Base-by-base conservation (phyloP, 2,329 filamentous ascomycete genomes). In the Pyrenophora seminiperda region DNA sequence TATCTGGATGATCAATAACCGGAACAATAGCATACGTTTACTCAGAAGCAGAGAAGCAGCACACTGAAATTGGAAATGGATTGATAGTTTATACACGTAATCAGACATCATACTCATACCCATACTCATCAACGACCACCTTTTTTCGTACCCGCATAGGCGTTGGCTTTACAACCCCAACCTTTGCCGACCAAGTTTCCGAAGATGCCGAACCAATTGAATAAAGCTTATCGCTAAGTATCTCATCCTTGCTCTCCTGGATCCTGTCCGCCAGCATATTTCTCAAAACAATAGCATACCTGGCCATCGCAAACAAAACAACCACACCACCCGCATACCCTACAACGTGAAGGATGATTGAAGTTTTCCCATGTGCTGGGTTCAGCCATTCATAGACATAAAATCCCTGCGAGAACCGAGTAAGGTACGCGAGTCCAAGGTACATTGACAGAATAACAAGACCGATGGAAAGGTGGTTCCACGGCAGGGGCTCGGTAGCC, bases 381-480 rank as follows among this genome's bases (percentile, higher is more conserved):
- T 66, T 64, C 61, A 65, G 53, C 63, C 61, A 94, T 51, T 65
- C 70, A 73, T 95, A 94, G 0, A 88, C 81, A 70, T 91, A 94
- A 66, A 87, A 89, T 3, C 82, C 83, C 68, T 89, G 79, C 0
- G 84, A 85, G 4, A 82, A 83, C 51, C 81, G 72, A 2, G 87
- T 91, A 11, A 93, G 59, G 70, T 89, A 94, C 1, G 89, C 89
- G 5, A 94, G 76, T 1, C 77, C 82, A 4, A 91, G 79, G 68
- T 94, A 95, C 1, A 84, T 73, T 0, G 82, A 82, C 27, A 94
- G 78, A 3, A 93, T 71, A 10, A 89, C 47, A 55, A 91, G 73
- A 9, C 91, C 76, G 68, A 83, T 84, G 14, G 81, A 72, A 14
- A 90, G 71, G 62, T 91, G 86, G 13, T 87, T 73, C 74, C 82